These are phyloP conservation scores for Grammothele lineata DNA, from an alignment of 768 basidiomycete genomes.

Conservation along the genomic window DNA sequence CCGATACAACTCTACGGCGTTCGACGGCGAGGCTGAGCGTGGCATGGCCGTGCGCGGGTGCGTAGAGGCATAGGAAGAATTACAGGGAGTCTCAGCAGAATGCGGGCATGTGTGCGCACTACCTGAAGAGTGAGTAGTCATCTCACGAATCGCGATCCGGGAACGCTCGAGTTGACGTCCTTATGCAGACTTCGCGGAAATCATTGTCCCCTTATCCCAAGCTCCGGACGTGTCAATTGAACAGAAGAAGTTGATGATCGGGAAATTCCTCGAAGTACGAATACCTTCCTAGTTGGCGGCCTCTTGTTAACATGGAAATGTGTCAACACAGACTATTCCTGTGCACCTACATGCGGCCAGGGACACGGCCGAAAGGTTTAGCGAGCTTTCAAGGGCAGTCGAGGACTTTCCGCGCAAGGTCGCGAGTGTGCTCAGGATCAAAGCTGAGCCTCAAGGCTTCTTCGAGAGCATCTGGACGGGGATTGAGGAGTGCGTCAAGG, in stretches of 20 bases:
- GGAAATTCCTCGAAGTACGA: conserved; percentile 24
- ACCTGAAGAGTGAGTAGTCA: conserved; percentile 22
- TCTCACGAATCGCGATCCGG: too few species aligned
- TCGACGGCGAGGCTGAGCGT: too few species aligned
- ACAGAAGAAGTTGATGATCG: conserved; percentile 26
- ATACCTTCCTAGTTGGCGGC: neutral
- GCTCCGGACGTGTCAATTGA: conserved; percentile 10
- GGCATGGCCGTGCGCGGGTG: neutral
- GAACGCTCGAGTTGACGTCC: too few species aligned
- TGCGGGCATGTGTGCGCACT: conserved; percentile 21
- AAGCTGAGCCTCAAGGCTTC: conserved; percentile 22
- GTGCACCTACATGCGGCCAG: conserved; percentile 22
- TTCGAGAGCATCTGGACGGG: conserved; percentile 21
- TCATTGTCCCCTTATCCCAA: conserved; percentile 22
- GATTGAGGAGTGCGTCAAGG: conserved; percentile 24
- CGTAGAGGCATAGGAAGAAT: conserved; percentile 21
- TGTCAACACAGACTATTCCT: conserved; percentile 18
- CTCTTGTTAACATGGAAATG: too few species aligned
- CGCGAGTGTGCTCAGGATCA: conserved; percentile 19
- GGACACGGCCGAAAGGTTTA: conserved; percentile 17
- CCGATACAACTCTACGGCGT: too few species aligned
- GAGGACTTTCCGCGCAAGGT: conserved; percentile 27
- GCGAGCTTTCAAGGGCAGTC: conserved; percentile 22
- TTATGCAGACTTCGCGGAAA: conserved; percentile 21
- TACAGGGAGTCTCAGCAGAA: conserved; percentile 24